phyloP scores from a whole-genome alignment of 1,284 basidiomycete genomes.

The Ustilago nuda region DNA sequence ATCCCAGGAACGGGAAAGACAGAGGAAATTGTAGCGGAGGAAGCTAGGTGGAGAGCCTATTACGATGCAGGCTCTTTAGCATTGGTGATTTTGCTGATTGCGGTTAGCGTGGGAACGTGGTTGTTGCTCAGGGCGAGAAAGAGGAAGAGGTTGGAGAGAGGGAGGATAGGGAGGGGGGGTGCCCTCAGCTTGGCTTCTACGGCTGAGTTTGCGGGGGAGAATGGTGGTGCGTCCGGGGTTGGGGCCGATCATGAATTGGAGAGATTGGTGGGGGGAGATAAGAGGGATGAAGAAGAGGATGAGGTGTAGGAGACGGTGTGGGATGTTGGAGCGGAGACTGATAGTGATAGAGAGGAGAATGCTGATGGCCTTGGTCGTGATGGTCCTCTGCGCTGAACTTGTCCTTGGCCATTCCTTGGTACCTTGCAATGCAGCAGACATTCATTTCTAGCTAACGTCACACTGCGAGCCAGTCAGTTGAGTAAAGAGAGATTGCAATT shows the following conservation, averaged over 20 bases:
- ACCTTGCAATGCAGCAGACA: not conserved
- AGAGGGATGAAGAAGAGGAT: conserved; percentile 47
- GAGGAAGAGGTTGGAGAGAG: conserved; percentile 28
- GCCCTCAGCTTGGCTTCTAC: conserved; percentile 33
- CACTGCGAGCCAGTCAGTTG: not conserved
- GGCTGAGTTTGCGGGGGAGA: conserved; percentile 20
- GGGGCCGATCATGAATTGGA: conserved; percentile 64
- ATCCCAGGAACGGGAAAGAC: conserved; percentile 71
- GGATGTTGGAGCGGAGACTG: conserved; percentile 71
- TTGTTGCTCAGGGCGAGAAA: conserved; percentile 79
- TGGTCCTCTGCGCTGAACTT: conserved; percentile 21
- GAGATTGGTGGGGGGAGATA: conserved; percentile 36
- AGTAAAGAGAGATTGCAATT: not conserved
- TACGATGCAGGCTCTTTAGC: conserved; percentile 86
- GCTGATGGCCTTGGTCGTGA: not conserved
- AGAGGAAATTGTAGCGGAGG: conserved; percentile 63
- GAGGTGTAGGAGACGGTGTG: conserved; percentile 69
- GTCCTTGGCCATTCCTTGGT: no score
- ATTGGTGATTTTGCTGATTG: conserved; percentile 81
- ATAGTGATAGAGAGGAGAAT: conserved; percentile 13
- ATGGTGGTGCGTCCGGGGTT: conserved; percentile 40
- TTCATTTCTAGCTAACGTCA: not conserved
- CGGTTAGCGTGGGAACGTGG: conserved; percentile 78
- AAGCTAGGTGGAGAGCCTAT: conserved; percentile 62
- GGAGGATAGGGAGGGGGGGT: conserved; percentile 32